Base-by-base conservation (phyloP, 495 filamentous ascomycete genomes). In the Halenospora varia region DNA sequence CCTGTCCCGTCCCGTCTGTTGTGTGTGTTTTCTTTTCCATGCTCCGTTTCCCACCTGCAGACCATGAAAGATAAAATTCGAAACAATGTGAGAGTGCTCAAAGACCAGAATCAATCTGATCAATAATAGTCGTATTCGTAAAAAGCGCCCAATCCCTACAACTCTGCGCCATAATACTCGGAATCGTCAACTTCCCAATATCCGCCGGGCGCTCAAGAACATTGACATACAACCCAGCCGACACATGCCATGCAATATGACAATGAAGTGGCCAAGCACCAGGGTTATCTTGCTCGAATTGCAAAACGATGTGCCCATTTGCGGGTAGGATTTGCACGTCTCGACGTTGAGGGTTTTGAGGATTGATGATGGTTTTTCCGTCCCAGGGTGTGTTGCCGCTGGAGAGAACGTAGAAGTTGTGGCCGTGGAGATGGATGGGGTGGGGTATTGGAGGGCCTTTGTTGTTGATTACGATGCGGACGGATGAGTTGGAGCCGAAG, bases 241-340 rank as follows among this genome's bases (percentile, higher is more conserved):
- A 74, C 0, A 80, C 67, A 61, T 85, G 80, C 81, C 79, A 83
- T 20, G 17, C 76, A 25, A 82, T 73, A 70, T 83, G 79, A 63
- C 79, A 83, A 66, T 83, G 80, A 57, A 84, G 74, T 0, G 79
- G 73, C 82, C 82, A 85, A 25, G 78, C 66, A 10, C 80, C 81
- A 0, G 81, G 75, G 53, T 79, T 84, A 55, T 84, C 79, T 2
- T 77, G 75, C 66, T 76, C 62, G 62, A 84, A 82, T 13, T 71
- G 78, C 1, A 86, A 65, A 8, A 82, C 69, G 29, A 80, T 48
- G 63, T 74, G 68, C 0, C 78, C 81, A 23, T 17, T 10, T 2
- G 19, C 46, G 4, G 57, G 58, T 0, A 89, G 60, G 55, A 84
- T 64, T 0, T 80, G 81, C 1, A 79, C 79, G 59, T 89, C 86